Conservation (phyloP, 75 land plant genomes). For the Azolla pinnata region DNA sequence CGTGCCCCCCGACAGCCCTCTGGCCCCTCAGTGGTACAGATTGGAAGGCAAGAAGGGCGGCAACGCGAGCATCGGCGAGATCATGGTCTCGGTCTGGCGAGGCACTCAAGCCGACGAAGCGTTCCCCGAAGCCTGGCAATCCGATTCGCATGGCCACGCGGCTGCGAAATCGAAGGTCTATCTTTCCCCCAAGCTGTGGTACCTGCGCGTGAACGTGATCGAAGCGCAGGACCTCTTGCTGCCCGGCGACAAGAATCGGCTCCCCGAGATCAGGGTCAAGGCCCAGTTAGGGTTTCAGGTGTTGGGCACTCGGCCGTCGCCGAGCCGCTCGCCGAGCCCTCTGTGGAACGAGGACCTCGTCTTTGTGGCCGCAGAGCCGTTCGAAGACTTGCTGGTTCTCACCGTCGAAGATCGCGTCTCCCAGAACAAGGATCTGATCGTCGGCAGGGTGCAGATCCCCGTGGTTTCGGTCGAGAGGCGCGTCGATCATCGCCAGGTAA, state of each 20-base stretch:
- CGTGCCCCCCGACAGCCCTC: slow-evolving; percentile 85
- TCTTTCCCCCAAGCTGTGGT: slow-evolving; percentile 75
- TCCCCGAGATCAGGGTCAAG: slow-evolving; percentile 57
- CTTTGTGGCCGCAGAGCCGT: slow-evolving; percentile 81
- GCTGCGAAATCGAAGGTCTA: slow-evolving; percentile 54
- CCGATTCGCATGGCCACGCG: slow-evolving; percentile 56
- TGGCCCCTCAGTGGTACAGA: slow-evolving; percentile 92
- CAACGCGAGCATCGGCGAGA: slow-evolving; percentile 46
- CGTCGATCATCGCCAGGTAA: slow-evolving; percentile 35
- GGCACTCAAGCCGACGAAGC: slow-evolving; percentile 93
- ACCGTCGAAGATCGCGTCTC: slow-evolving; percentile 51
- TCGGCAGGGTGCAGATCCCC: slow-evolving; percentile 31
- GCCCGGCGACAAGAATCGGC: slow-evolving; percentile 28
- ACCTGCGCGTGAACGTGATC: slow-evolving; percentile 60
- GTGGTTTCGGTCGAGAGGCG: slow-evolving; percentile 30
- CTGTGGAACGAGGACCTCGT: slow-evolving; percentile 69
- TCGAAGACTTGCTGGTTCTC: slow-evolving; percentile 48
- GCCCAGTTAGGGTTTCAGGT: slow-evolving; percentile 58
- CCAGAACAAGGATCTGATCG: slow-evolving; percentile 36
- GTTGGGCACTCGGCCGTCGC: slow-evolving; percentile 19
- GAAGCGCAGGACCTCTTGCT: slow-evolving; percentile 64
- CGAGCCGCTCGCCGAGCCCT: slow-evolving; percentile 27
- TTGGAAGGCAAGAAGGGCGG: slow-evolving; percentile 57
- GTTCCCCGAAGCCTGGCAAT: slow-evolving; percentile 87
- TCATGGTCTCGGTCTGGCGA: slow-evolving; percentile 84